Percentiles rank a stretch among this genome's conserved stretches.
These are phyloP conservation scores for Trichocladium antarcticum DNA, from an alignment of 495 filamentous ascomycete species.

Conservation along the genomic window DNA sequence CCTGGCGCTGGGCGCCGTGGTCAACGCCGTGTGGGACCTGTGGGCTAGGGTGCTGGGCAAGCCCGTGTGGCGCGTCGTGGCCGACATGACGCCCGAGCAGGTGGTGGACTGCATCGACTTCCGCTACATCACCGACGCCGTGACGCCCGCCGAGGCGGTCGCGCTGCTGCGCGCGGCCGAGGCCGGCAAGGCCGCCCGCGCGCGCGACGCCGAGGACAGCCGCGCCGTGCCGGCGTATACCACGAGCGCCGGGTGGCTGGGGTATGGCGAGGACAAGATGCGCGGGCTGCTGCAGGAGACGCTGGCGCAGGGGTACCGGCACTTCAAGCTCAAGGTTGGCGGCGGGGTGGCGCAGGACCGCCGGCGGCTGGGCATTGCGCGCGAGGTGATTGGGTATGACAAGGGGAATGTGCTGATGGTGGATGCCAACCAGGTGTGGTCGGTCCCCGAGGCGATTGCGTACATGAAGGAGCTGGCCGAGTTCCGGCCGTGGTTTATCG, in stretches of 20 bases:
- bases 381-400: constrained; percentile 78
- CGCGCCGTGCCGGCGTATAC: constrained; percentile 83
- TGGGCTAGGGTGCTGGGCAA: constrained; percentile 81
- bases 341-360: constrained; percentile 58
- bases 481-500: constrained; percentile 94
- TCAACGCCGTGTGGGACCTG: constrained; percentile 92
- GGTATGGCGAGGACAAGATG: constrained; percentile 84
- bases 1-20: constrained; percentile 76
- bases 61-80: constrained; percentile 83
- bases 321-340: constrained; percentile 93
- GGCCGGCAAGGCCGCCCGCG: constrained; percentile 51
- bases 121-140: constrained; percentile 85
- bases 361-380: constrained; percentile 57
- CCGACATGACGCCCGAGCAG: constrained; percentile 80
- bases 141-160: constrained; percentile 76
- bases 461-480: constrained; percentile 75
- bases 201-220: constrained; percentile 57
- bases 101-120: constrained; percentile 84
- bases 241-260: constrained; percentile 85
- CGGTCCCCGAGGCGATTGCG: constrained; percentile 77
- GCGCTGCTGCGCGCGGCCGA: constrained; percentile 53
- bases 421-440: constrained; percentile 93
- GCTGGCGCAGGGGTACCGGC: constrained; percentile 60
- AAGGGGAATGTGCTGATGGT: constrained; percentile 84
- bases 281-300: constrained; percentile 58